These are phyloP conservation scores for Allium fistulosum DNA, from an alignment of 106 monocot species.

Conservation along the genomic window DNA sequence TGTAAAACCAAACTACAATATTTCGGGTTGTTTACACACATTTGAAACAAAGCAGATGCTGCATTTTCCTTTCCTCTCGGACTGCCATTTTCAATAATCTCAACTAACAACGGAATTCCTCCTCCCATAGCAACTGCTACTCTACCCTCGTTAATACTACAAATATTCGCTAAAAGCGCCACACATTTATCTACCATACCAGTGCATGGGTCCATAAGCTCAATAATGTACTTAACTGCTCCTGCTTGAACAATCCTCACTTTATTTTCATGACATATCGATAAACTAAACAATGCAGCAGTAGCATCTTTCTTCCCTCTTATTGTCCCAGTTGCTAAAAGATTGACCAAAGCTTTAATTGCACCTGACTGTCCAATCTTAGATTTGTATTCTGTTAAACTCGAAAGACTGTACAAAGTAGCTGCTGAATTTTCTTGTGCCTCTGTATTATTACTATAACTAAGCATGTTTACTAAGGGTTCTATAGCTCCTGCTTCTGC, in stretches of 20 bases:
- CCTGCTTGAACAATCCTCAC: constrained; percentile 73
- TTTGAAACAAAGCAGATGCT: constrained; percentile 60
- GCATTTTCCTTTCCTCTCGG: constrained; percentile 85
- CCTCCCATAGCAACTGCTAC: constrained; percentile 41
- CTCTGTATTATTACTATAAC: constrained; percentile 31
- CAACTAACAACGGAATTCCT: constrained; percentile 69
- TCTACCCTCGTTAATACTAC: constrained; percentile 68
- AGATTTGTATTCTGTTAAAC: constrained; percentile 59
- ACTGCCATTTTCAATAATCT: constrained; percentile 64
- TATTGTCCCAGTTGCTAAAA: constrained; percentile 48
- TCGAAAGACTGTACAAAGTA: constrained; percentile 67
- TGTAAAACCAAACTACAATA: constrained; percentile 64
- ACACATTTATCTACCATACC: constrained; percentile 75
- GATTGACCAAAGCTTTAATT: constrained; percentile 50
- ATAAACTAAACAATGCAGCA: constrained; percentile 71
- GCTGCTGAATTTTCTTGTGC: constrained; percentile 83
- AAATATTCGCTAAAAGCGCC: constrained; percentile 66
- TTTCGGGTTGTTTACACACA: constrained; percentile 54
- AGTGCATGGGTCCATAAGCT: constrained; percentile 45
- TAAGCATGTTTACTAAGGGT: constrained; percentile 71
- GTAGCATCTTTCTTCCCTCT: constrained; percentile 88
- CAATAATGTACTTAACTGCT: constrained; percentile 54
- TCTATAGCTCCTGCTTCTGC: constrained; percentile 63
- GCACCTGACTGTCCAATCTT: constrained; percentile 65
- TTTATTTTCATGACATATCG: constrained; percentile 72